Evolutionary conservation across 208 protist species (phyloP).

Genomic region (Leptomonas pyrrhocoris): DNA sequence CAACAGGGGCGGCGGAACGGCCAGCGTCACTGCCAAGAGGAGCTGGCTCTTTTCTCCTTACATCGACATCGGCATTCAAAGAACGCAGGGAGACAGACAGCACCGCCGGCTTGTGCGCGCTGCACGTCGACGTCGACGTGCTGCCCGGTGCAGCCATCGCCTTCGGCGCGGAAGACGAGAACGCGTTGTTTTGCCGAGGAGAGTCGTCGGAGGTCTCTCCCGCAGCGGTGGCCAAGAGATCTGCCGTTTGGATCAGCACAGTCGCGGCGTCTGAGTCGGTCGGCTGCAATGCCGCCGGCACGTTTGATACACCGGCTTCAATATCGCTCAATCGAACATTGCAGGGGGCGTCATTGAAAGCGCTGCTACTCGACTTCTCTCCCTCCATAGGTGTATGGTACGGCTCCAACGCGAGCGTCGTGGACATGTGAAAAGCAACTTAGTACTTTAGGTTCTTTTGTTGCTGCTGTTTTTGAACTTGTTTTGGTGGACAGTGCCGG

Average conservation of each 20-base stretch:
- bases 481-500: too few relatives aligned
- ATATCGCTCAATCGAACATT: not conserved
- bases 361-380: not conserved
- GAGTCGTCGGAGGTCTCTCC: not conserved
- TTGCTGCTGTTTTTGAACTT: too few relatives aligned
- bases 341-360: not conserved
- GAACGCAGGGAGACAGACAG: constrained; percentile 3
- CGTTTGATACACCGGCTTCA: not conserved
- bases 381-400: not conserved
- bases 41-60: not conserved
- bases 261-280: not conserved
- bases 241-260: not conserved
- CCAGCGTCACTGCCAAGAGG: not conserved
- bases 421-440: too few relatives aligned
- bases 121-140: constrained; percentile 4
- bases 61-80: not conserved
- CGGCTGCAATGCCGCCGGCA: not conserved
- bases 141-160: not conserved
- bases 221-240: not conserved
- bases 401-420: too few relatives aligned
- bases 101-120: constrained; percentile 6
- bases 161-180: not conserved
- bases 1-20: not conserved
- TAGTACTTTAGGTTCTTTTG: too few relatives aligned
- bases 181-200: not conserved